Evolutionary conservation across 495 filamentous ascomycete genomes (phyloP).

Genomic region (Neurospora sp.): DNA sequence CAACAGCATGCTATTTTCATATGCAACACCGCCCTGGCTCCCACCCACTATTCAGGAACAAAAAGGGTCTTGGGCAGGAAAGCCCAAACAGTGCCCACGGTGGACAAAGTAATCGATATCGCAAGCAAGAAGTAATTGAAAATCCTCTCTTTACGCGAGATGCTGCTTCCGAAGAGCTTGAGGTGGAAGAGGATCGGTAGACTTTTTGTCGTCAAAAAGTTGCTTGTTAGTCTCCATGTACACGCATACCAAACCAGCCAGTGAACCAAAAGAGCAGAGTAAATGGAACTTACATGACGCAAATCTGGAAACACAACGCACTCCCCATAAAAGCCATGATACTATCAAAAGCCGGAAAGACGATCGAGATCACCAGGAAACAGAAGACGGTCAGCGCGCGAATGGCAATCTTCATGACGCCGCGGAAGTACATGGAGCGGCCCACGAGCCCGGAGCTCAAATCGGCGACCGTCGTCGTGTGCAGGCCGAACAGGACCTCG

Average conservation of each 20-base stretch:
- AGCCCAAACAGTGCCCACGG: constrained; percentile 75
- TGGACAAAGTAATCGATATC: constrained; percentile 55
- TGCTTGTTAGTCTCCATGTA: not conserved
- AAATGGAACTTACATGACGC: constrained; percentile 55
- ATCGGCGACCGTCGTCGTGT: constrained; percentile 40
- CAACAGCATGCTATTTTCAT: not conserved
- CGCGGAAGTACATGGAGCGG: constrained; percentile 47
- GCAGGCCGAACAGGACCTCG: constrained; percentile 70
- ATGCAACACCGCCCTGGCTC: not conserved
- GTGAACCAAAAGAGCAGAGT: not conserved
- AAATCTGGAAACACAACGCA: constrained; percentile 88
- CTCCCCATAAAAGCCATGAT: constrained; percentile 92
- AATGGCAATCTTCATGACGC: constrained; percentile 48
- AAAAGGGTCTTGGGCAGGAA: constrained; percentile 64
- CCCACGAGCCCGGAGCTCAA: constrained; percentile 33
- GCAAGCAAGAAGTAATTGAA: constrained; percentile 62
- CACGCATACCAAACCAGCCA: not conserved
- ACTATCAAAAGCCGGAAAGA: constrained; percentile 81
- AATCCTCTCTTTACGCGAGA: constrained; percentile 52
- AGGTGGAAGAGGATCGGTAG: constrained; percentile 83
- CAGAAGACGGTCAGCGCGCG: constrained; percentile 40
- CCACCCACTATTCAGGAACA: constrained; percentile 24
- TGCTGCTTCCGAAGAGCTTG: constrained; percentile 79
- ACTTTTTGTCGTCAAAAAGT: constrained; percentile 15
- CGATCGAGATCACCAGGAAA: constrained; percentile 48